phyloP scores from a whole-genome alignment of 2,329 filamentous ascomycete species.

The Curvularia eragrostidis region DNA sequence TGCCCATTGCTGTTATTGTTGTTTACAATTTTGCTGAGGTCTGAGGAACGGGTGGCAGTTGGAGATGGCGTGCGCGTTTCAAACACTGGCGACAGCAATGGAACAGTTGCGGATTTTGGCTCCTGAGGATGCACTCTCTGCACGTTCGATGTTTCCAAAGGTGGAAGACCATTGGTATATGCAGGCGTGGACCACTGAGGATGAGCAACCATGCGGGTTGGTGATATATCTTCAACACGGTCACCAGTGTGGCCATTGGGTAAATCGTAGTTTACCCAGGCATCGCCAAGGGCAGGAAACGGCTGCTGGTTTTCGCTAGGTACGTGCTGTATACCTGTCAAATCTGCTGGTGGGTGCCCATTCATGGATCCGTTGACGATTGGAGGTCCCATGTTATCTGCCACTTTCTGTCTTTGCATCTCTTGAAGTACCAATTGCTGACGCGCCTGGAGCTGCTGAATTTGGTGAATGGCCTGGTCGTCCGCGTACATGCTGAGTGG shows the following conservation, averaged over 20 bases:
- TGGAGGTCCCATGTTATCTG: slow-evolving; percentile 27
- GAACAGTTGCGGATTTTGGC: slow-evolving; percentile 50
- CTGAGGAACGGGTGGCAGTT: slow-evolving; percentile 58
- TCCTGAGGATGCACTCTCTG: slow-evolving; percentile 48
- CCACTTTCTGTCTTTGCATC: slow-evolving; percentile 40
- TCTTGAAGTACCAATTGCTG: slow-evolving; percentile 44
- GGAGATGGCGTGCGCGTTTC: slow-evolving; percentile 76
- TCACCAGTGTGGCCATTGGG: slow-evolving; percentile 32
- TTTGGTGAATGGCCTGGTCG: slow-evolving; percentile 33
- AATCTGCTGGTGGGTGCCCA: slow-evolving; percentile 23
- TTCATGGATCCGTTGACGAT: slow-evolving; percentile 40
- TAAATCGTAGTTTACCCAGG: slow-evolving; percentile 37
- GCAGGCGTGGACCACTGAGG: slow-evolving; percentile 40
- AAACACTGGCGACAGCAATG: slow-evolving; percentile 73
- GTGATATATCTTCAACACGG: slow-evolving; percentile 38
- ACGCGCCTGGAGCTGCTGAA: slow-evolving; percentile 38
- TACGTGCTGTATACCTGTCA: slow-evolving; percentile 31
- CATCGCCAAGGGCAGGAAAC: slow-evolving; percentile 37
- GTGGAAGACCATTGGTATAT: slow-evolving; percentile 40
- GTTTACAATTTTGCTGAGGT: slow-evolving; percentile 38
- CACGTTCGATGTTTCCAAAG: slow-evolving; percentile 55
- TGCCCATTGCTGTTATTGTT: slow-evolving; percentile 37
- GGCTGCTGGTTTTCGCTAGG: slow-evolving; percentile 36
- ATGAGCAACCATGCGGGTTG: slow-evolving; percentile 37
- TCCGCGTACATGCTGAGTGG: slow-evolving; percentile 37